Evolutionary conservation across 176 grass and related monocot genomes (phyloP), one percentile per base, ranked within the genome.

Genomic region (Paspalum notatum): DNA sequence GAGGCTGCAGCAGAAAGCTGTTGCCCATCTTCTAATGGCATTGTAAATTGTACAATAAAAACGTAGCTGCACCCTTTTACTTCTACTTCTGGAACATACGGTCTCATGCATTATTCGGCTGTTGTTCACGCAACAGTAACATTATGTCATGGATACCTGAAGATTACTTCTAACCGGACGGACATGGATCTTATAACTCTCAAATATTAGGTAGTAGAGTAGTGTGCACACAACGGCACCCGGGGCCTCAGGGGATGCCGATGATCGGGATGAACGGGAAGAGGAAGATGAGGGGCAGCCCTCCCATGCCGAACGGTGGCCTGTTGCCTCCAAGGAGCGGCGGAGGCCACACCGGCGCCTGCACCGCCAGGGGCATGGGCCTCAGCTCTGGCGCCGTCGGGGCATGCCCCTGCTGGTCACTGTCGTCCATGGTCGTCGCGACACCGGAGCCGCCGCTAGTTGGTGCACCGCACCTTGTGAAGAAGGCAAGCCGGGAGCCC

Each of bases 261-360:
- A 89, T 90, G 78, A 86, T 82, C 0, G 88, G 88, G 27, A 90
- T 25, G 83, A 90, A 90, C 58, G 73, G 83, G 60, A 90, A 86
- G 78, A 90, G 66, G 79, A 48, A 83, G 51, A 90, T 83, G 79
- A 86, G 79, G 5, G 88, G 79, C 57, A 86, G 59, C 1, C 73
- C 79, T 5, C 78, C 67, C 60, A 72, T n/a, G 22, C 47, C 44
- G 22, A 68, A 67, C 25, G 83, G 73, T 2, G 79, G 40, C 41
- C 38, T 46, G 70, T 13, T 5, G 22, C 55, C 43, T 8, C 68
- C 75, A n/a, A 18, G 16, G 21, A 18, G 5, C 54, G 70, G 68
- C 2, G 38, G 72, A 46, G 80, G 22, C 14, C 24, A 39, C 74
- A 16, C 42, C 22, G 63, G 73, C 60, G 26, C 40, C 62, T 22